phyloP scores from a whole-genome alignment of 225 moss, liverwort and hornwort species.

The Marchantia polymorpha region DNA sequence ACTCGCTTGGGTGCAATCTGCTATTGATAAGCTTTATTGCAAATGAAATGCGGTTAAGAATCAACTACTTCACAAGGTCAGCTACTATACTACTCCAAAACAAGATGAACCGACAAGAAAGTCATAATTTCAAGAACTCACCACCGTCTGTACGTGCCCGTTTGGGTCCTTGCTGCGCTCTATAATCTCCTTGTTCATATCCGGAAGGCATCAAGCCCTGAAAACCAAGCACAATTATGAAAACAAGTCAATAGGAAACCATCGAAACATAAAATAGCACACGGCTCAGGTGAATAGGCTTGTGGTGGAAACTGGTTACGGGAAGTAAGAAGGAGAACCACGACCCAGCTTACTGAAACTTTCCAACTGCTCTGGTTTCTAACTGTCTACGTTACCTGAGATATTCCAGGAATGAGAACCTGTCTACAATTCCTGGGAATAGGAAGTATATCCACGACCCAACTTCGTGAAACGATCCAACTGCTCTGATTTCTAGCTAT shows the following conservation, averaged over 20 bases:
- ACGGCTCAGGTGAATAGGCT: no score
- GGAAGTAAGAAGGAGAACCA: no score
- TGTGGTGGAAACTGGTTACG: no score
- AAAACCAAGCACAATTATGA: not conserved
- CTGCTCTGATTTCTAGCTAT: not conserved
- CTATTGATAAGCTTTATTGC: no score
- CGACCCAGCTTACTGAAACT: no score
- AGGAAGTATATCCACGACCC: no score
- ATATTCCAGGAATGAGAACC: not conserved
- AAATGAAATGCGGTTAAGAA: no score
- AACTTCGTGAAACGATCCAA: no score
- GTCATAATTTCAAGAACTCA: not conserved
- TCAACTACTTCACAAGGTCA: not conserved
- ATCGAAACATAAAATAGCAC: no score
- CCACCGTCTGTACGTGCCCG: slow-evolving; percentile 49
- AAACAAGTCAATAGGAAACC: not conserved
- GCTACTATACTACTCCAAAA: not conserved
- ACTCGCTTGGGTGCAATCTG: not conserved
- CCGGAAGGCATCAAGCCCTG: slow-evolving; percentile 27
- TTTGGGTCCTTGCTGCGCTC: slow-evolving; percentile 48
- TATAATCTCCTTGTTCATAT: slow-evolving; percentile 47
- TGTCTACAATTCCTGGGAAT: no score
- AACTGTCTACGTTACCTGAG: not conserved
- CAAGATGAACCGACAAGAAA: not conserved
- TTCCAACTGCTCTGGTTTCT: not conserved